Base-by-base conservation (phyloP, 345 rosid species). In the Rhodamnia argentea region DNA sequence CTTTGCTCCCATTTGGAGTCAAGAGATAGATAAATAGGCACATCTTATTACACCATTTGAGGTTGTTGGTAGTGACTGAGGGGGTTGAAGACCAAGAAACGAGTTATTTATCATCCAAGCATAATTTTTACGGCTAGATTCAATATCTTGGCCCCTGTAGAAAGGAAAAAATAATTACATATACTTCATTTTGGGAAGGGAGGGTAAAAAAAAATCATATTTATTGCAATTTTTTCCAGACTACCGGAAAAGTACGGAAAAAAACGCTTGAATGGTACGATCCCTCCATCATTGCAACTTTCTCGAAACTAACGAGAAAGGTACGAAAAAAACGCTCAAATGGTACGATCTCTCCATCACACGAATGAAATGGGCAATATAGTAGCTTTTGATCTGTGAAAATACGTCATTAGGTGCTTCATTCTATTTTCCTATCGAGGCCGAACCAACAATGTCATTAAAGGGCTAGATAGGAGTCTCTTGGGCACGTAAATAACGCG, bases 21-120 rank as follows among this genome's bases (percentile, higher is more conserved):
- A 6, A 59, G 7, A 59, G 3, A n/a, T 59, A 59, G 27, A n/a
- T 59, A 59, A 59, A 59, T 59, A n/a, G 37, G n/a, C 14, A 29
- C 37, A 13, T 59, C 70, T 59, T 0, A 59, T 59, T 1, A 14
- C 37, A 13, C 74, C 7, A 8, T 52, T 83, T 24, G 20, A n/a
- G 84, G 27, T 18, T 2, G 0, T 54, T 10, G 0, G 51, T 18
- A 83, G 8, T 2, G 10, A 83, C 4, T 0, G 10, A 2, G 2
- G 50, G 62, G 50, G 59, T 32, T 32, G 50, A 54, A 53, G 6
- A 29, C 10, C 62, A 15, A 83, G 47, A 83, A 13, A 24, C 5
- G 84, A 9, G 13, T 10, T 53, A 20, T n/a, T 52, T 20, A 32
- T 54, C n/a, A 9, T 27, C 18, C 5, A 11, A 32, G 3, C 27